Percentiles rank a stretch among this genome's conserved stretches.
phyloP scores from a whole-genome alignment of 108 stramenopile species.

The Cyclotella kingstonii region DNA sequence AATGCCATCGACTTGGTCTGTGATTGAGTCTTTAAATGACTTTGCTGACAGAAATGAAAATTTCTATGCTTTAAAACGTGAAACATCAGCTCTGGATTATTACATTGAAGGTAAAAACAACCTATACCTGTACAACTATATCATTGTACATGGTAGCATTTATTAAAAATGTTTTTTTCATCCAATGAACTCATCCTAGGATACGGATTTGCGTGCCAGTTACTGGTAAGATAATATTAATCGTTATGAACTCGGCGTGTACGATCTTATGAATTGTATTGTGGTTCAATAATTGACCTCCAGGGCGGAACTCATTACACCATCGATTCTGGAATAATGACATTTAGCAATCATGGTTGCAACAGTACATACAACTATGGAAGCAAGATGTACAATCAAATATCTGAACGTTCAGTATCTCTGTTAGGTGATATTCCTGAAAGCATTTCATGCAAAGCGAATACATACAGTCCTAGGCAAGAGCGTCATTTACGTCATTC shows the following conservation, averaged over 20 bases:
- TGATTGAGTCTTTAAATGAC: conserved; percentile 8
- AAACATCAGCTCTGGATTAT: conserved; percentile 7
- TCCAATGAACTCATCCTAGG: not conserved
- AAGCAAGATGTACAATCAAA: not conserved
- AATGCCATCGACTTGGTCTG: conserved; percentile 15
- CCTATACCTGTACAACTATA: not conserved
- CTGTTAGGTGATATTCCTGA: conserved; percentile 2
- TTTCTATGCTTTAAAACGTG: not conserved
- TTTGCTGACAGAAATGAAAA: not conserved
- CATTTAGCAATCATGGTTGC: conserved; percentile 37
- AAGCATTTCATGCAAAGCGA: conserved; percentile 1
- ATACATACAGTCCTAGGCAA: conserved; percentile 10
- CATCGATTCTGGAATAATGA: conserved; percentile 25
- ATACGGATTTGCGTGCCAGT: conserved; percentile 15
- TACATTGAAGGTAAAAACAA: conserved; percentile 18
- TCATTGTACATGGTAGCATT: not conserved
- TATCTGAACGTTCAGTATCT: conserved; percentile 5
- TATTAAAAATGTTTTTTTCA: not conserved
- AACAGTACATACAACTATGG: conserved; percentile 33
- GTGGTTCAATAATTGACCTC: not conserved
- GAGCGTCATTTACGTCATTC: conserved; percentile 28
- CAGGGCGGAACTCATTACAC: conserved; percentile 18
- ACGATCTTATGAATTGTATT: not conserved
- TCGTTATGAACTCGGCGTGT: not conserved
- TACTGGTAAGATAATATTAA: conserved; percentile 1